These are phyloP conservation scores for Carex arenaria DNA, from an alignment of 202 grass and related monocot genomes.

Conservation along the genomic window DNA sequence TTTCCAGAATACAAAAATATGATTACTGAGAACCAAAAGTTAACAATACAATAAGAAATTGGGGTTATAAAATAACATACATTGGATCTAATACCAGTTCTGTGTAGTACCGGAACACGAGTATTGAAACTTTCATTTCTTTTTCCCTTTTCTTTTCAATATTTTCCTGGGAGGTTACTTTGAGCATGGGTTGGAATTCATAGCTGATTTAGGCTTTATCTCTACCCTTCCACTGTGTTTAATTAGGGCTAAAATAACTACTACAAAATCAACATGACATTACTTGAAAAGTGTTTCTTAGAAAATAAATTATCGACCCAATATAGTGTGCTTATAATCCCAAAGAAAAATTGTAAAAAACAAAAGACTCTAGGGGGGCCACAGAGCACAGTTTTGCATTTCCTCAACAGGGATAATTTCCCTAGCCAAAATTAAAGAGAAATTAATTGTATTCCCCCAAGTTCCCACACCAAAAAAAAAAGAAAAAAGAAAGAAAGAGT, in stretches of 20 bases:
- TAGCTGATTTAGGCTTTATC: slow-evolving; percentile 1
- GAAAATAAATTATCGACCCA: not conserved
- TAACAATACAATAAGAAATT: not conserved
- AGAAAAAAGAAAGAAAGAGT: slow-evolving; percentile 6
- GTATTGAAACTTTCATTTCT: slow-evolving; percentile 4
- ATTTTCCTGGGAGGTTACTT: not conserved
- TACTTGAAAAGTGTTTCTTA: not conserved
- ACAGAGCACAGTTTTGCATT: not conserved
- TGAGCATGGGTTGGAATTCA: not conserved
- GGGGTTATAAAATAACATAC: not conserved
- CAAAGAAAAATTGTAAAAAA: not conserved
- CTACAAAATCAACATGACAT: not conserved
- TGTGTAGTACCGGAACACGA: not conserved
- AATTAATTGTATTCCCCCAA: not conserved
- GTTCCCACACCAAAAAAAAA: not conserved
- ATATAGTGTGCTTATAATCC: not conserved
- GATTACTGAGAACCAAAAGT: not conserved
- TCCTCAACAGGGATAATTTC: not conserved
- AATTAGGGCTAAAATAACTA: not conserved
- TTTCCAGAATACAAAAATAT: slow-evolving; percentile 4
- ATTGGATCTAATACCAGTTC: not conserved
- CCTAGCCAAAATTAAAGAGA: not conserved
- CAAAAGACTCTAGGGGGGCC: not conserved
- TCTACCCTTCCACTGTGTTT: slow-evolving; percentile 21
- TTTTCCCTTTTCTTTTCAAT: not conserved